phyloP scores from a whole-genome alignment of 2,329 filamentous ascomycete species.

The Metarhizium guizhouense region DNA sequence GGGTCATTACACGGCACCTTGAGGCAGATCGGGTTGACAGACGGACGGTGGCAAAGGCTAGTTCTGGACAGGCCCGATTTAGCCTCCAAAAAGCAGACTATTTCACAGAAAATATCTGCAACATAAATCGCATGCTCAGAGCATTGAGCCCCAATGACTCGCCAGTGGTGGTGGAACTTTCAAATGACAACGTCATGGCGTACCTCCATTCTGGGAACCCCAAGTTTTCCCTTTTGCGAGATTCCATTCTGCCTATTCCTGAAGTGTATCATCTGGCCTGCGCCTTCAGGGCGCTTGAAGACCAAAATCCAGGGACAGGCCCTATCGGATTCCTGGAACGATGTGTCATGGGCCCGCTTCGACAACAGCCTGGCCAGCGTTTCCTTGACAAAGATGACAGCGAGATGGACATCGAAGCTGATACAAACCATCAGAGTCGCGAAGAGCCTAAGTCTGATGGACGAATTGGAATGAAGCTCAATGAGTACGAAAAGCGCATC shows the following conservation, averaged over 20 bases:
- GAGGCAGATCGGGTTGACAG: conserved; percentile 19
- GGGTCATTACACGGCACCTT: conserved; percentile 27
- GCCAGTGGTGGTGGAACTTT: conserved; percentile 8
- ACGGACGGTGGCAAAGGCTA: background rate
- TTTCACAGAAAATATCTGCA: conserved; percentile 36
- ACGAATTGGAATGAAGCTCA: conserved; percentile 38
- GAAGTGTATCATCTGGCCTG: conserved; percentile 31
- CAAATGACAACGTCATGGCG: conserved; percentile 14
- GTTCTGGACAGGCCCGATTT: background rate
- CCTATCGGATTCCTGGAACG: conserved; percentile 20
- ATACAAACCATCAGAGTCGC: conserved; percentile 17
- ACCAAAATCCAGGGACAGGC: conserved; percentile 12
- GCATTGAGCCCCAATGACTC: conserved; percentile 21
- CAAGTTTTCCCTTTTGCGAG: conserved; percentile 20
- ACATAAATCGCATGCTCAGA: conserved; percentile 37
- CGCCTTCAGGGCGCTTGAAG: conserved; percentile 18
- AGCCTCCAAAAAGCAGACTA: conserved; percentile 28
- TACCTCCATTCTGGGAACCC: conserved; percentile 18
- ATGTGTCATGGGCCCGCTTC: conserved; percentile 22
- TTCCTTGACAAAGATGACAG: conserved; percentile 20
- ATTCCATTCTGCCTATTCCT: conserved; percentile 27
- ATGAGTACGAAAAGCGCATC: conserved; percentile 74
- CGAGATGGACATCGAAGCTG: conserved; percentile 13
- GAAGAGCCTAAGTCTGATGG: conserved; percentile 20
- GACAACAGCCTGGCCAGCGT: conserved; percentile 21